Conservation (phyloP, 2,329 filamentous ascomycete genomes). For the Coniochaeta ligniaria region DNA sequence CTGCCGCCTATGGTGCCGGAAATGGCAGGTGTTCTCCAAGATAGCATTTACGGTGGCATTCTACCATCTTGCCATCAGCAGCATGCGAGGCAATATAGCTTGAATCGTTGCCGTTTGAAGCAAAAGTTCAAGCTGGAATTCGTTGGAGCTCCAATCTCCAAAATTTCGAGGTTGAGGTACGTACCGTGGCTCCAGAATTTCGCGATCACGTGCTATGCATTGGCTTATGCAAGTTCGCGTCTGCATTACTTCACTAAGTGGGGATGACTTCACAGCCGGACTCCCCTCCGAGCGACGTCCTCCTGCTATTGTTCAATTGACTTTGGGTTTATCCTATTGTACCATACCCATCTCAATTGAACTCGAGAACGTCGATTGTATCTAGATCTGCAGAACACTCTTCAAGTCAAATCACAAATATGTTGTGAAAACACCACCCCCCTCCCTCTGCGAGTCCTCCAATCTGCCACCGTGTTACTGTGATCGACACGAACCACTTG, state of each 20-base stretch:
- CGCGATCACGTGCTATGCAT: neutral
- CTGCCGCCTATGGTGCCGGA: conserved; percentile 1
- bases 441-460: neutral
- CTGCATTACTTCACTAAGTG: neutral
- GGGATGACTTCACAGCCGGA: neutral
- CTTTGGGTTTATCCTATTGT: neutral
- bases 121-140: neutral
- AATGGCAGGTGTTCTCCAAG: conserved; percentile 1
- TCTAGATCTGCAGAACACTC: neutral
- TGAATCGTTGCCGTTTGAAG: neutral
- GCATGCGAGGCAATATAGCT: neutral
- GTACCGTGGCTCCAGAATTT: neutral
- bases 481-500: neutral
- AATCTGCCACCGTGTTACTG: neutral
- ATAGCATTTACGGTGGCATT: conserved; percentile 2
- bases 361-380: neutral
- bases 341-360: neutral
- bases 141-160: neutral
- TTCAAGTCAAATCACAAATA: neutral
- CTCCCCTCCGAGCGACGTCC: neutral
- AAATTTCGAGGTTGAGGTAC: conserved; percentile 1
- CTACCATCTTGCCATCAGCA: conserved; percentile 1
- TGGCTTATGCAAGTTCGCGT: neutral
- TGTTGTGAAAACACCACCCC: neutral
- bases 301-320: neutral